Conservation (phyloP, 805 yeast species). For the Jamesozyma piceae region DNA sequence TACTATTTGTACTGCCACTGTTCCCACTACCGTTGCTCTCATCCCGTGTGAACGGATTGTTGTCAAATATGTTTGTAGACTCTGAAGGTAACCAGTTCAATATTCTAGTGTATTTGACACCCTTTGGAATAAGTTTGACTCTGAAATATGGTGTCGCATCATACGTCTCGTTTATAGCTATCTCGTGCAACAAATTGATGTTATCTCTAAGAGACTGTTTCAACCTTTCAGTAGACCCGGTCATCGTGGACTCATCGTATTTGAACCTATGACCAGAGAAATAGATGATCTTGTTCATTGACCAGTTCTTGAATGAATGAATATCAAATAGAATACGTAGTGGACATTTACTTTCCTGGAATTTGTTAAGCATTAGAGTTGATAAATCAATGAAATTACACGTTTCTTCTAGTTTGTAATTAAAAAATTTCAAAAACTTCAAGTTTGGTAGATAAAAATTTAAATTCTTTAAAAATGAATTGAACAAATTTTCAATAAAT, state of each 20-base stretch:
- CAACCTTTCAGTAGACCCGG: constrained; percentile 10
- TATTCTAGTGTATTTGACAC: constrained; percentile 13
- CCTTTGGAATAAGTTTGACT: constrained; percentile 17
- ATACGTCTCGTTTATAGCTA: constrained; percentile 14
- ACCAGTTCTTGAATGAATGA: constrained; percentile 24
- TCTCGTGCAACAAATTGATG: constrained; percentile 12
- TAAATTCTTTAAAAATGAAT: constrained; percentile 7
- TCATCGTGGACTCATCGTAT: constrained; percentile 14
- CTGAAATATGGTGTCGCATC: constrained; percentile 22
- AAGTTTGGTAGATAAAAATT: constrained; percentile 11
- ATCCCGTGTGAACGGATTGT: no score
- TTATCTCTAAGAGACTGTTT: constrained; percentile 9
- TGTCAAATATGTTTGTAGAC: background rate
- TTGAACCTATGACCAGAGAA: constrained; percentile 23
- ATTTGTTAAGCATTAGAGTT: constrained; percentile 10
- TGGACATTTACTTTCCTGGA: constrained; percentile 7
- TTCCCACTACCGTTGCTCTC: background rate
- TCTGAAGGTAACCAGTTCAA: constrained; percentile 21
- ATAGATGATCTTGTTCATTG: constrained; percentile 10
- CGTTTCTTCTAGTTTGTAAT: constrained; percentile 8
- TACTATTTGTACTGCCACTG: constrained; percentile 1
- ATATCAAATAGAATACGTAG: constrained; percentile 13
- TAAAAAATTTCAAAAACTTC: constrained; percentile 9
- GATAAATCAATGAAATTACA: constrained; percentile 20
- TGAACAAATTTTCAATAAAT: constrained; percentile 9